Conservation (phyloP, 2,329 filamentous ascomycete genomes). For the Lasiodiplodia citricola region DNA sequence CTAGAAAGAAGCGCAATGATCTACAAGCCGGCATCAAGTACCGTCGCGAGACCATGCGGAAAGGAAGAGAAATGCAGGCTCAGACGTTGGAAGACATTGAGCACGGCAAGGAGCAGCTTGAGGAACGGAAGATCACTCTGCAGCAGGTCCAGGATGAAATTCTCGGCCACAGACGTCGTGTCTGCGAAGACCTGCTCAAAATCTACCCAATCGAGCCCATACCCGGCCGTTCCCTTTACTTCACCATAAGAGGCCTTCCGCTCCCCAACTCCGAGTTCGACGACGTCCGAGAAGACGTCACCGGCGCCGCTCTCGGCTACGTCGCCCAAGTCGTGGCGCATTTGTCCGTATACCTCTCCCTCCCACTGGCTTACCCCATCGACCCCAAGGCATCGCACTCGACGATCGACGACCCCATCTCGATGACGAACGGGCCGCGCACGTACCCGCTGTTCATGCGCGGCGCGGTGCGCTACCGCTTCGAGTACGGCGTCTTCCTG, state of each 20-base stretch:
- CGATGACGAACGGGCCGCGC: slow-evolving; percentile 46
- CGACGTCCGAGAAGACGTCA: slow-evolving; percentile 70
- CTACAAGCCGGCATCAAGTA: slow-evolving; percentile 69
- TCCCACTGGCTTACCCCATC: slow-evolving; percentile 81
- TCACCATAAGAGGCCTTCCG: slow-evolving; percentile 79
- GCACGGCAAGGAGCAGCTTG: slow-evolving; percentile 52
- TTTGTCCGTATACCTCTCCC: slow-evolving; percentile 80
- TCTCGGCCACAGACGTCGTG: slow-evolving; percentile 84
- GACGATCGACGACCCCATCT: slow-evolving; percentile 76
- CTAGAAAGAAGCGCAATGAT: slow-evolving; percentile 68
- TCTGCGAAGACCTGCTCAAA: slow-evolving; percentile 78
- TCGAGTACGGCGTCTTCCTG: slow-evolving; percentile 96
- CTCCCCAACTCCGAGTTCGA: slow-evolving; percentile 82
- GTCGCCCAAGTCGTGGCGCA: slow-evolving; percentile 76
- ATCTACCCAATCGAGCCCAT: slow-evolving; percentile 83
- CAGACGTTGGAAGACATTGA: slow-evolving; percentile 66
- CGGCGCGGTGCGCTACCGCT: slow-evolving; percentile 78
- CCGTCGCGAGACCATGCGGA: slow-evolving; percentile 70
- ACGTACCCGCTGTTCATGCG: slow-evolving; percentile 79
- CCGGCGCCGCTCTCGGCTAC: slow-evolving; percentile 82
- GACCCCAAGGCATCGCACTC: slow-evolving; percentile 74
- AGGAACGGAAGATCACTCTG: slow-evolving; percentile 61
- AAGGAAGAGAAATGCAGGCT: slow-evolving; percentile 65
- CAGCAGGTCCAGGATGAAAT: slow-evolving; percentile 67
- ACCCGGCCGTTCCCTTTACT: slow-evolving; percentile 68